A percentile compares a stretch with the other conserved stretches of the same genome.
Evolutionary conservation across 352 stramenopile species (phyloP).

Genomic region (Globisporangium canariense): DNA sequence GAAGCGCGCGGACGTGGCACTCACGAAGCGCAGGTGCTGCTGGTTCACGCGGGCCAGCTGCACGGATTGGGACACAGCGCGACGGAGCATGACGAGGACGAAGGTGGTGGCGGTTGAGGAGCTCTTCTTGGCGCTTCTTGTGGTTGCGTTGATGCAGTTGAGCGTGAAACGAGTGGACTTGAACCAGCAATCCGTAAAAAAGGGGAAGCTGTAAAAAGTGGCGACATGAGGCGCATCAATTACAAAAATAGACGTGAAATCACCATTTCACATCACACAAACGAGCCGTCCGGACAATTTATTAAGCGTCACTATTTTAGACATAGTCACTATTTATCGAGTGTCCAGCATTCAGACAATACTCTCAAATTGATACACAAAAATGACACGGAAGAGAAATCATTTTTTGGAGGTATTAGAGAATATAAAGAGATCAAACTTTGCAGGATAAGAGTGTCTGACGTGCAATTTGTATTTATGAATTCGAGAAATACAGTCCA

Average conservation of each 20-base stretch:
- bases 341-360: too few relatives aligned
- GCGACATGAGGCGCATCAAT: background rate
- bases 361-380: too few relatives aligned
- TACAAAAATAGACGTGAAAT: too few relatives aligned
- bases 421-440: too few relatives aligned
- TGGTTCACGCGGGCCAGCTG: slow-evolving; percentile 23
- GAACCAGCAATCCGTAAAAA: slow-evolving; percentile 11
- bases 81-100: slow-evolving; percentile 46
- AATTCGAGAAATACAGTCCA: too few relatives aligned
- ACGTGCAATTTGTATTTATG: too few relatives aligned
- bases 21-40: slow-evolving; percentile 47
- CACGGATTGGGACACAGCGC: slow-evolving; percentile 33
- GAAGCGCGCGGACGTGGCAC: slow-evolving; percentile 32
- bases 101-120: background rate
- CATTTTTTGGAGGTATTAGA: too few relatives aligned
- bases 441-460: too few relatives aligned
- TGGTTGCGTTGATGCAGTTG: slow-evolving; percentile 13
- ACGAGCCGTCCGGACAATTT: too few relatives aligned
- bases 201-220: slow-evolving; percentile 2
- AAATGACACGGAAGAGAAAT: too few relatives aligned
- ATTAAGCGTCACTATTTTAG: too few relatives aligned
- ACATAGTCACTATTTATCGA: too few relatives aligned
- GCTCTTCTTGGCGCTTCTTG: slow-evolving; percentile 1
- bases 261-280: background rate
- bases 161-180: slow-evolving; percentile 18